Base-by-base conservation (phyloP, 169 alveolate species). In the Eimeria falciformis region DNA sequence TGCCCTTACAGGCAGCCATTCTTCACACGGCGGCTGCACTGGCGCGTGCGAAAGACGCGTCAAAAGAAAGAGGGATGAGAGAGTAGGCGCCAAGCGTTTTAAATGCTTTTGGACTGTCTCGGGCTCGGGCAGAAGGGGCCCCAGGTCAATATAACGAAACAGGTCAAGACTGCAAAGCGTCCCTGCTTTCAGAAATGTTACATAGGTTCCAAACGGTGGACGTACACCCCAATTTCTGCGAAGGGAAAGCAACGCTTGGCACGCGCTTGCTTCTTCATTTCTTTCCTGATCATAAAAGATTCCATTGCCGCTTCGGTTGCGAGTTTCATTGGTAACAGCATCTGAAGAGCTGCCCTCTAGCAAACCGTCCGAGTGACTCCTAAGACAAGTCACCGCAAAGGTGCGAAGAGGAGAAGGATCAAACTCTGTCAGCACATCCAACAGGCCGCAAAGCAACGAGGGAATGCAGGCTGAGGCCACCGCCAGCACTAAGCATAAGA, bases 11-110 rank as follows among this genome's bases (percentile, higher is more conserved):
- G 17, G n/a, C 29, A 62, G 33, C 73, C 73, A 62, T 14, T 12
- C 17, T 29, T 62, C 73, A 29, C 73, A 62, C n/a, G 73, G 73
- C 37, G n/a, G 73, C 73, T 62, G 73, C 37, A 62, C 37, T 14
- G 73, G 73, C 73, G 73, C 12, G 73, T 14, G 29, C 37, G 73
- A 62, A 12, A n/a, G 25, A 62, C 73, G 73, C 37, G 29, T n/a
- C 73, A 62, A n/a, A n/a, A 62, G 73, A 12, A n/a, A n/a, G 33
- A 62, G 33, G 6, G 73, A 14, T 9, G 73, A n/a, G 2, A 62
- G 46, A 29, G n/a, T 1, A n/a, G 73, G 73, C 5, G 37, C 73
- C 73, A 12, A 62, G 5, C 46, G 17, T n/a, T n/a, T n/a, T 29
- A 62, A 12, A 9, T 12, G 0, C 25, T n/a, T 14, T n/a, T n/a